Base-by-base conservation (phyloP, 495 filamentous ascomycete species). In the Evansstolkia leycettana region DNA sequence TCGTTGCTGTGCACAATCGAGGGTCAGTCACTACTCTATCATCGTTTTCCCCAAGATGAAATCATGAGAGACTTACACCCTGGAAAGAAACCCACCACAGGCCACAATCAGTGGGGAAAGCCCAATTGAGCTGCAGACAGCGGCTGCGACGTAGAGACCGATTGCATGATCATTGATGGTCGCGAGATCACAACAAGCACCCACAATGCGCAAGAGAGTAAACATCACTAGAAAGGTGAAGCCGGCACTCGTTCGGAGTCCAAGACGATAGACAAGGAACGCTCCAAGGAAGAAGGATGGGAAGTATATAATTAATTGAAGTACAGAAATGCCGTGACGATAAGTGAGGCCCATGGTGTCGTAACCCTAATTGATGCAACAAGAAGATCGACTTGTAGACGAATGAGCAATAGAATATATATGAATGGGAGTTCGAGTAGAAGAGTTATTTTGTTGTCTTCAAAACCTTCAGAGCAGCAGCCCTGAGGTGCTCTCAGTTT, bases 201-300 rank as follows among this genome's bases (percentile, higher is more conserved):
- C 54, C 10, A 67, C 47, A 25, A 67, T 48, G 17, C 62, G 58
- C 9, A 46, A 33, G 2, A 67, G 36, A 13, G 45, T 34, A 39
- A 67, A 65, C 11, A 51, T 40, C 7, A 55, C 36, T n/a, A 67
- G 42, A 46, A 62, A 62, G 7, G 50, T 16, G 42, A 56, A 67
- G 12, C 59, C 61, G 7, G 47, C 31, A 20, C 36, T 51, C 31
- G 35, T 45, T n/a, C 42, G 39, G 17, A 65, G 45, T 16, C 62
- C 62, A 51, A 65, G 62, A 11, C 57, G 58, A 14, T 47, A 31
- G 27, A 54, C 42, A 26, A 67, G 56, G 31, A 56, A 54, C 28
- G 41, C 25, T 0, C 62, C 43, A 18, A 57, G 25, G 23, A 50
- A 38, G 13, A 67, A 40, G 14, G 45, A 33, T 5, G 62, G 62